Conservation (phyloP, 2,329 filamentous ascomycete genomes). For the Aspergillus sp. region DNA sequence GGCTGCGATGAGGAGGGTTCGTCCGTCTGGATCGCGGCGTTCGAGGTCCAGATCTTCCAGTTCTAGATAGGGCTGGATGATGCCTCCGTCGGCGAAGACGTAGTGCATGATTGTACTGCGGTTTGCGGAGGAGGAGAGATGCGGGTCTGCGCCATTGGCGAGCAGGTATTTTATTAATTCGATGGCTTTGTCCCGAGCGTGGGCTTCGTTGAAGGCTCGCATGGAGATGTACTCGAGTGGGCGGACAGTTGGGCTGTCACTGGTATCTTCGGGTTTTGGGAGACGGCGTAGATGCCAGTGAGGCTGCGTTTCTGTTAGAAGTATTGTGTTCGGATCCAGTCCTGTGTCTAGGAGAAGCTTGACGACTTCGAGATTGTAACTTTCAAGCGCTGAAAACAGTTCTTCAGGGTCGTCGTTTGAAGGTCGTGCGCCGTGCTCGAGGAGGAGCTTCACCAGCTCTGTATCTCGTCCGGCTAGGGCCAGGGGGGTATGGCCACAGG, state of each 20-base stretch:
- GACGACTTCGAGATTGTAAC: constrained; percentile 8
- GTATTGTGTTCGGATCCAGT: constrained; percentile 13
- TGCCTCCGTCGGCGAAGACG: constrained; percentile 12
- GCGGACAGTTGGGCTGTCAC: not conserved
- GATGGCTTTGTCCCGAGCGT: constrained; percentile 16
- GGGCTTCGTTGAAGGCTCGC: constrained; percentile 16
- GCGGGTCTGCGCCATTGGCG: constrained; percentile 16
- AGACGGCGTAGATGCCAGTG: constrained; percentile 16
- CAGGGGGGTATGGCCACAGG: not conserved
- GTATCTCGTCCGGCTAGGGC: not conserved
- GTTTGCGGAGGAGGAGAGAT: constrained; percentile 9
- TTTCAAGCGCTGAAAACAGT: constrained; percentile 12
- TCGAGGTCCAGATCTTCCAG: constrained; percentile 16
- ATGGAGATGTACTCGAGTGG: constrained; percentile 20
- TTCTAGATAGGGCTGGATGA: constrained; percentile 18
- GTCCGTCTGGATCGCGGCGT: constrained; percentile 14
- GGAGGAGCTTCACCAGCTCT: constrained; percentile 14
- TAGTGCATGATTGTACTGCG: constrained; percentile 15
- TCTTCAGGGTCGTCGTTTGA: constrained; percentile 15
- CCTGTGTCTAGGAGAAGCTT: constrained; percentile 10
- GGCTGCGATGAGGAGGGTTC: constrained; percentile 17
- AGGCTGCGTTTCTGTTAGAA: constrained; percentile 7
- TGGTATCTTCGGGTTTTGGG: not conserved
- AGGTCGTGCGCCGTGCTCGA: not conserved
- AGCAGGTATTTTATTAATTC: constrained; percentile 15